Base-by-base conservation (phyloP, 2,329 filamentous ascomycete genomes). In the Talaromyces islandicus region DNA sequence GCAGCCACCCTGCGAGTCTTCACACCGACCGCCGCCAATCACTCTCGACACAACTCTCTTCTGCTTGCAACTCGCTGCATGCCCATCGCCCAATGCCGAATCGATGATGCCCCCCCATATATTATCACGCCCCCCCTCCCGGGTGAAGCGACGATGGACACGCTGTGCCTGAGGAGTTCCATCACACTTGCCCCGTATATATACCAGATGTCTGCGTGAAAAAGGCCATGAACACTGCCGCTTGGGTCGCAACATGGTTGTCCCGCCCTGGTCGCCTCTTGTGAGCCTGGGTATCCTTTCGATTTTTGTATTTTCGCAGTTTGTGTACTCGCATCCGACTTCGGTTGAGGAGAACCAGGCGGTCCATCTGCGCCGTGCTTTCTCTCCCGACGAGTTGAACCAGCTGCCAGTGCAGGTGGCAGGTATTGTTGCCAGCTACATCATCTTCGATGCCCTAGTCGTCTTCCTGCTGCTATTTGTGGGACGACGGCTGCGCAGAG, bases 351-450 rank as follows among this genome's bases (percentile, higher is more conserved):
- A 52, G 3, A 7, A 25, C 17, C 21, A 19, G 46, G 17, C 4
- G 4, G 52, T 21, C 30, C 25, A 12, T 4, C 27, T 55, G 53
- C 29, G 25, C 12, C 35, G 30, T 35, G n/a, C 21, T 10, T 35
- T 35, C 27, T 43, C 53, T 24, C 48, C 57, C 11, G 83, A 9
- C 72, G 86, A 51, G 86, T 86, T 46, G 79, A 80, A 59, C 75
- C 46, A 59, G 43, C 84, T 97, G 24, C 91, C 92, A 19, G 87
- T 86, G 61, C 88, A 97, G 74, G 87, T 97, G 66, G 88, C 89
- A 64, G 91, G 88, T 65, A 89, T 97, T 62, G 83, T 93, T 61
- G 91, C 88, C 63, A 88, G 90, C 61, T 97, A 97, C 84, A 82
- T 92, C 61, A 74, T 91, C 62, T 90, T 86, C 38, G 82, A 95